Evolutionary conservation across 1,139 yeast species (phyloP).

Genomic region (Pichia sp.): DNA sequence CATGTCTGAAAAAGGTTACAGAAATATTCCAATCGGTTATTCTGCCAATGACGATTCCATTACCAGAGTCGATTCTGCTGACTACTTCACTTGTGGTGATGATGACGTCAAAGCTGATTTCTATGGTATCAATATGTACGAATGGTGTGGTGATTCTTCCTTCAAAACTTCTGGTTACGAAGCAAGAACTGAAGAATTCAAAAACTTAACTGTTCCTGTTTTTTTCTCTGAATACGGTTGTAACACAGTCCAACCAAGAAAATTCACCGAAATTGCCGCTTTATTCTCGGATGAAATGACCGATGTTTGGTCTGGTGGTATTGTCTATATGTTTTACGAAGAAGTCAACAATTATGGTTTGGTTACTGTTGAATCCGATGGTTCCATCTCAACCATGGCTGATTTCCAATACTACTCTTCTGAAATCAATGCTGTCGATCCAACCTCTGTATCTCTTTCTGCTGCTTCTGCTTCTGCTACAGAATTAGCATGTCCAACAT

Average conservation of each 20-base stretch:
- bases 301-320: conserved; percentile 84
- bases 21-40: conserved; percentile 72
- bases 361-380: conserved; percentile 33
- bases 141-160: conserved; percentile 82
- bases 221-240: conserved; percentile 84
- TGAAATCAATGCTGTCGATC: conserved; percentile 47
- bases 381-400: conserved; percentile 46
- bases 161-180: conserved; percentile 62
- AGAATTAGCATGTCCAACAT: conserved; percentile 43
- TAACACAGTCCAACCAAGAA: conserved; percentile 53
- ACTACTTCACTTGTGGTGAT: conserved; percentile 70
- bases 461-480: conserved; percentile 35
- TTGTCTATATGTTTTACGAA: conserved; percentile 75
- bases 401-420: conserved; percentile 50
- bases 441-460: conserved; percentile 47
- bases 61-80: conserved; percentile 62
- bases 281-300: conserved; percentile 57
- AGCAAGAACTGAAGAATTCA: conserved; percentile 64
- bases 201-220: conserved; percentile 57
- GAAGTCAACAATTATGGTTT: conserved; percentile 70
- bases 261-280: conserved; percentile 62
- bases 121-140: conserved; percentile 92
- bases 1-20: conserved; percentile 50
- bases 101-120: conserved; percentile 67
- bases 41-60: conserved; percentile 69